phyloP scores from a whole-genome alignment of 768 basidiomycete species.

The Pilatotrama ljubarskyi region DNA sequence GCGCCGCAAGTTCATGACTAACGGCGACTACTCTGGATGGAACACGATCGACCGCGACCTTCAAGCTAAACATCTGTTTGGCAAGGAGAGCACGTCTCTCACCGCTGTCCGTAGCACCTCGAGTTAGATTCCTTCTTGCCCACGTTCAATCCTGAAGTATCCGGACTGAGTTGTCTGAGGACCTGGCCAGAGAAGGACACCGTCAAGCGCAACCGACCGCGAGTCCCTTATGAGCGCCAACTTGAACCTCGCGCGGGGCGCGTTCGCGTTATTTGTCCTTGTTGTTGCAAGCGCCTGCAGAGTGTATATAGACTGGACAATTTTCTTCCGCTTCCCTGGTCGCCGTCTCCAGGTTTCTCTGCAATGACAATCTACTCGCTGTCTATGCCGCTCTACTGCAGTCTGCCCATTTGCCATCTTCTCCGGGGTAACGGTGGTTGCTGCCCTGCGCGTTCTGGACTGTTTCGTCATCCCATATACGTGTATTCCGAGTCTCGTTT shows the following conservation, averaged over 20 bases:
- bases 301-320: background rate
- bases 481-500: constrained; percentile 2
- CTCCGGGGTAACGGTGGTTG: background rate
- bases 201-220: too few relatives aligned
- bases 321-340: background rate
- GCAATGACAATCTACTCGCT: background rate
- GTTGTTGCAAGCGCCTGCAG: background rate
- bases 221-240: too few relatives aligned
- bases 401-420: background rate
- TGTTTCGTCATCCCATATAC: background rate
- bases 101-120: background rate
- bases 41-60: background rate
- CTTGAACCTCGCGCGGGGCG: too few relatives aligned
- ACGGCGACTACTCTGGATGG: constrained; percentile 6
- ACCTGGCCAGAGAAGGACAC: too few relatives aligned
- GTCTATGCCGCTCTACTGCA: background rate
- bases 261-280: background rate
- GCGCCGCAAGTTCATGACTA: background rate
- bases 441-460: too few relatives aligned
- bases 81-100: background rate
- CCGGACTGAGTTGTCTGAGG: too few relatives aligned
- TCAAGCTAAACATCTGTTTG: background rate
- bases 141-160: too few relatives aligned
- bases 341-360: background rate
- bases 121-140: too few relatives aligned